Percentiles rank a stretch among this genome's conserved stretches.
phyloP scores from a whole-genome alignment of 192 early-diverging fungal species.

The Paraglomus occultum region DNA sequence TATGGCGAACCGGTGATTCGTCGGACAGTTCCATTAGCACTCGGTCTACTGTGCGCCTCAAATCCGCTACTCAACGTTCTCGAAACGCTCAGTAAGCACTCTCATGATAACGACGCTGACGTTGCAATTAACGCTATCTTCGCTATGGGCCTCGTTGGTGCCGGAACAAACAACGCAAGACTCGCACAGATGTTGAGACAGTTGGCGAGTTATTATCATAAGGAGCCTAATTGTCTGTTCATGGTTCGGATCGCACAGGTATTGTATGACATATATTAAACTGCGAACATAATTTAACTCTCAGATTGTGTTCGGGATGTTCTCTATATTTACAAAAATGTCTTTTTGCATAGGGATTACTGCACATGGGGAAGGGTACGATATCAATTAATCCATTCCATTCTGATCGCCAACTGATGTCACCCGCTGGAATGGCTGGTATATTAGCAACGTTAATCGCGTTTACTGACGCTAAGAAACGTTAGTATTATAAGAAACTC shows the following conservation, averaged over 20 bases:
- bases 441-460: constrained; percentile 87
- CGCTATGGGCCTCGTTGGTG: constrained; percentile 98
- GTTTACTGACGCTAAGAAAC: constrained; percentile 86
- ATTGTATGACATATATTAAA: not conserved
- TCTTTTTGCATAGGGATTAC: constrained; percentile 53
- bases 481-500: constrained; percentile 42
- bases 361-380: constrained; percentile 99
- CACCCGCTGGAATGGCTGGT: constrained; percentile 82
- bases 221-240: constrained; percentile 86
- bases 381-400: constrained; percentile 96
- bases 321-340: not conserved
- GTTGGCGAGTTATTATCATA: constrained; percentile 95
- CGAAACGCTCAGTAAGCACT: constrained; percentile 96
- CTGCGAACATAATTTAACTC: no score
- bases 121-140: constrained; percentile 96
- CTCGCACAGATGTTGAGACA: constrained; percentile 97
- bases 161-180: constrained; percentile 98
- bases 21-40: constrained; percentile 89
- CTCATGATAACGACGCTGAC: constrained; percentile 96
- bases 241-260: constrained; percentile 82
- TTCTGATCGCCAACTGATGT: constrained; percentile 88
- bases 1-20: constrained; percentile 97
- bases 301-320: no score
- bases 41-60: constrained; percentile 93
- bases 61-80: constrained; percentile 91